Evolutionary conservation across 495 filamentous ascomycete genomes (phyloP).

Genomic region (Echria macrotheca): DNA sequence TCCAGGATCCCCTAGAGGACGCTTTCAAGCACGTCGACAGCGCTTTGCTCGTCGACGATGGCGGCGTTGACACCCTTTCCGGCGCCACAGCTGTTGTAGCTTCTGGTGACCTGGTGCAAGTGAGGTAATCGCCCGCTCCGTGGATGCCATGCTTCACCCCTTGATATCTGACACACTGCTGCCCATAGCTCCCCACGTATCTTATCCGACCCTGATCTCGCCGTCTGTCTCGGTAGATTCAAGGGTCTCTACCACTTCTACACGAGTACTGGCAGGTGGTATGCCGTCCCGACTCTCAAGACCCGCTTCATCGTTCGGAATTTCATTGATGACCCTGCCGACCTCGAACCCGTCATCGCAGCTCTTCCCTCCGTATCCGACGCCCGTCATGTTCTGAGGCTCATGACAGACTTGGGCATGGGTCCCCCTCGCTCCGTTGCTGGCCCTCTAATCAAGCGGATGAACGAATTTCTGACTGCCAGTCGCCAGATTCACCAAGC

Average conservation of each 20-base stretch:
- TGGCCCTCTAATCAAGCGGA: slow-evolving; percentile 43
- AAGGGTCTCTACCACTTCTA: slow-evolving; percentile 66
- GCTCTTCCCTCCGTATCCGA: slow-evolving; percentile 47
- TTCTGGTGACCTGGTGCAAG: too few species aligned
- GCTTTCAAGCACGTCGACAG: too few species aligned
- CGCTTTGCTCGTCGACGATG: too few species aligned
- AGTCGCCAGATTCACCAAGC: slow-evolving; percentile 48
- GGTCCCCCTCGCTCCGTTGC: slow-evolving; percentile 50
- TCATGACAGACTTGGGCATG: slow-evolving; percentile 41
- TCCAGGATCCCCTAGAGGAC: too few species aligned
- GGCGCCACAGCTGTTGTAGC: too few species aligned
- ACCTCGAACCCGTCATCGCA: slow-evolving; percentile 54
- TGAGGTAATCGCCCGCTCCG: too few species aligned
- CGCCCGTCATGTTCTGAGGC: slow-evolving; percentile 34
- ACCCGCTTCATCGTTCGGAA: slow-evolving; percentile 58
- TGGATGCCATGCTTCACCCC: too few species aligned
- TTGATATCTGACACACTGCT: too few species aligned
- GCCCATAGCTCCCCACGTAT: too few species aligned
- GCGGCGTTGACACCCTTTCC: too few species aligned
- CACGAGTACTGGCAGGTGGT: slow-evolving; percentile 66
- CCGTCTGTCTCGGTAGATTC: slow-evolving; percentile 62
- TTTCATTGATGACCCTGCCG: slow-evolving; percentile 50
- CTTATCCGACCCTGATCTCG: too few species aligned
- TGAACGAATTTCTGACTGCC: slow-evolving; percentile 46
- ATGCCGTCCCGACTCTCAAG: slow-evolving; percentile 41